phyloP scores from a whole-genome alignment of 192 early-diverging fungal genomes.

The Dissophora globulifera region DNA sequence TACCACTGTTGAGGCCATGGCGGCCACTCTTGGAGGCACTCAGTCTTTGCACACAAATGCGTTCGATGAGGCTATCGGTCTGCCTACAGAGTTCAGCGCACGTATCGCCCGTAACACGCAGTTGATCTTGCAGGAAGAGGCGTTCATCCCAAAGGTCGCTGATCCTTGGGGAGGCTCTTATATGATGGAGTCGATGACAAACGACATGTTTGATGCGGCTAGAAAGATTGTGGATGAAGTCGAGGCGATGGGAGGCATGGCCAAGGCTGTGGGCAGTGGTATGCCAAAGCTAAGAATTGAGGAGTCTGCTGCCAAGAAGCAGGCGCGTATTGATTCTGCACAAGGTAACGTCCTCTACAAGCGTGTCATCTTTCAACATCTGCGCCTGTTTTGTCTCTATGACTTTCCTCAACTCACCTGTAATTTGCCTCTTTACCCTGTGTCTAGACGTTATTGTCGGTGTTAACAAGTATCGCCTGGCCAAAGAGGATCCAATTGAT shows the following conservation, averaged over 20 bases:
- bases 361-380: background rate
- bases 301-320: slow-evolving; percentile 87
- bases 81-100: slow-evolving; percentile 86
- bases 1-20: slow-evolving; percentile 91
- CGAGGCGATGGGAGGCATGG: slow-evolving; percentile 90
- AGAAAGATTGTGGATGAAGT: slow-evolving; percentile 79
- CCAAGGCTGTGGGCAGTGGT: slow-evolving; percentile 87
- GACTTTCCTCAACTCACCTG: too few species aligned
- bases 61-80: slow-evolving; percentile 88
- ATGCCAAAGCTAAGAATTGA: slow-evolving; percentile 93
- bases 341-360: slow-evolving; percentile 72
- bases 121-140: slow-evolving; percentile 89
- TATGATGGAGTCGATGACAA: slow-evolving; percentile 93
- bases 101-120: slow-evolving; percentile 94
- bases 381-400: slow-evolving; percentile 5
- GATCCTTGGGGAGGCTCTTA: slow-evolving; percentile 94
- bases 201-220: slow-evolving; percentile 78
- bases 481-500: slow-evolving; percentile 72
- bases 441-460: slow-evolving; percentile 84
- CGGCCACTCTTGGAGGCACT: slow-evolving; percentile 90
- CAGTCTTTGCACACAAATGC: slow-evolving; percentile 96
- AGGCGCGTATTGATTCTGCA: slow-evolving; percentile 90
- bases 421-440: too few species aligned
- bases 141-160: slow-evolving; percentile 87
- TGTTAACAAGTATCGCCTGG: slow-evolving; percentile 88